Evolutionary conservation across 2,329 filamentous ascomycete species (phyloP), one percentile per base, ranked within the genome.

Genomic region (Aspergillus candidus): DNA sequence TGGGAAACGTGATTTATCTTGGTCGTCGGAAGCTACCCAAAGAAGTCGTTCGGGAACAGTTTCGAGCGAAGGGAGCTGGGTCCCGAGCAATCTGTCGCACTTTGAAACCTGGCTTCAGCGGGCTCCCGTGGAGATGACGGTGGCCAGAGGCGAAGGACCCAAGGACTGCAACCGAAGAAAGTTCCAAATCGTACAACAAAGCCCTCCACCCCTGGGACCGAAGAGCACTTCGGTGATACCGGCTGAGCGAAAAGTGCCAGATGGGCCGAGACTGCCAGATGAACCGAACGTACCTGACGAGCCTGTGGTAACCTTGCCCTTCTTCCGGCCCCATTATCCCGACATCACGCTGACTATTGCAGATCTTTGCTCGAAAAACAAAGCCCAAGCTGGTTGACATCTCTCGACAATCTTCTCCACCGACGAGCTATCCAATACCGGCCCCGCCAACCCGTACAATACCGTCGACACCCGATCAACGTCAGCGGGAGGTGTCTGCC

Each of bases 311-410:
- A 52, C 6, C 6, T 22, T 27, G 56, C 51, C 32, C 33, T 29
- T 6, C 10, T 15, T n/a, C 4, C 11, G 6, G 11, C 3, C 3
- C 5, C 12, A 10, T 14, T 3, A 2, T n/a, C 7, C 2, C 15
- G n/a, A n/a, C 8, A 10, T 30, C 29, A 43, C 43, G 38, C 44
- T 53, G 13, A 53, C 12, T 30, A 2, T 18, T 5, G 4, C 39
- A 66, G 63, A 55, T 57, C 41, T 59, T 64, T 36, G 59, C 60
- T 7, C 57, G 59, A 43, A 68, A 60, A 50, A 59, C 56, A 6
- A 63, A 63, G 35, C 65, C 65, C 2, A 67, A 63, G 40, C 49
- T 68, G 4, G 65, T 68, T 11, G 62, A 68, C 15, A 67, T 68
- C 15, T 63, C 65, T 12, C 58, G 62, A 38, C 64, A 65, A 32